Percentiles rank a stretch among this genome's conserved stretches.
Conservation (phyloP, 352 stramenopile species). For the Phytophthora hybrid region DNA sequence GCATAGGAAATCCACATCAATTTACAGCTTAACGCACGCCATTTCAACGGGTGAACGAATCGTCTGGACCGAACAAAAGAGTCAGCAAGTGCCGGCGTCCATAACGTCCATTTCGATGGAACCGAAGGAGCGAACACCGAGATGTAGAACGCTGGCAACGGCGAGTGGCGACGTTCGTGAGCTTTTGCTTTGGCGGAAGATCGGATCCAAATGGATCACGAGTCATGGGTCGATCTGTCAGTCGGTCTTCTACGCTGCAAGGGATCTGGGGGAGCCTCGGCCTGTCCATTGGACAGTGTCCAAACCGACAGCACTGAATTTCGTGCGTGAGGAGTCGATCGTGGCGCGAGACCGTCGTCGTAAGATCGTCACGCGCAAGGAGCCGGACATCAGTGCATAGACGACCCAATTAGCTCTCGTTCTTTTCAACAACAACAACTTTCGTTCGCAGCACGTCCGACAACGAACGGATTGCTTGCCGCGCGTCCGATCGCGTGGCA, state of each 20-base stretch:
- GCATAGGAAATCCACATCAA: too few species aligned
- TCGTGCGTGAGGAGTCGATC: slow-evolving; percentile 31
- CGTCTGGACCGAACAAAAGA: neutral
- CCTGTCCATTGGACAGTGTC: too few species aligned
- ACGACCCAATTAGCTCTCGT: neutral
- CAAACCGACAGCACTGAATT: slow-evolving; percentile 20
- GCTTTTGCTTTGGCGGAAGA: neutral
- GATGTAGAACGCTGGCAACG: neutral
- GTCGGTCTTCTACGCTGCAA: slow-evolving; percentile 10
- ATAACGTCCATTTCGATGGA: slow-evolving; percentile 25
- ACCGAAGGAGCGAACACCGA: slow-evolving; percentile 7
- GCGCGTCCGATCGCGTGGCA: slow-evolving; percentile 15
- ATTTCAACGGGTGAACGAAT: neutral
- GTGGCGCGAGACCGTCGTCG: slow-evolving; percentile 26
- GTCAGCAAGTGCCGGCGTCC: slow-evolving; percentile 2
- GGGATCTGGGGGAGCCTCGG: neutral
- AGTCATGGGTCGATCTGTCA: neutral
- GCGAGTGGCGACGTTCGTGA: neutral
- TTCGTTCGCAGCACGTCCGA: slow-evolving; percentile 20
- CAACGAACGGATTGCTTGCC: neutral
- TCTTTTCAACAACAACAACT: slow-evolving; percentile 6
- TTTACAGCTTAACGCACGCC: too few species aligned
- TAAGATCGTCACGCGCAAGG: slow-evolving; percentile 32
- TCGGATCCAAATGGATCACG: neutral
- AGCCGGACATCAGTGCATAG: slow-evolving; percentile 7